Conservation (phyloP, 2,329 filamentous ascomycete species). For the Sporothrix luriei region DNA sequence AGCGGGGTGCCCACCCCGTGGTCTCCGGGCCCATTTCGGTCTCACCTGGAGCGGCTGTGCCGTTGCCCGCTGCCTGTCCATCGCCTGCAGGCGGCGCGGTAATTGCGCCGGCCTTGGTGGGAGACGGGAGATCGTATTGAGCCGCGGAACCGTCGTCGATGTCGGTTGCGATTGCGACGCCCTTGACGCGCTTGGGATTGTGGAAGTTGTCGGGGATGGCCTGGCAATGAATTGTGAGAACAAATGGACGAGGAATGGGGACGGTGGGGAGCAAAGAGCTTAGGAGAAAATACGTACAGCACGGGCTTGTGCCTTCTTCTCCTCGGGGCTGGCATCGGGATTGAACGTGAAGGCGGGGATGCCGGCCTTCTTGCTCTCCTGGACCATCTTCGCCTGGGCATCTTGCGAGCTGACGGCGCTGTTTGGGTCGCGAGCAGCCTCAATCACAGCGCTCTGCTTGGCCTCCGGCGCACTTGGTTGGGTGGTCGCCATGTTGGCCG, state of each 20-base stretch:
- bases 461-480: constrained; percentile 57
- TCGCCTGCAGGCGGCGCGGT: constrained; percentile 40
- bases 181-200: constrained; percentile 60
- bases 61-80: constrained; percentile 54
- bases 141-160: constrained; percentile 69
- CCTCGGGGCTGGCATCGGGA: constrained; percentile 76
- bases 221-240: constrained; percentile 45
- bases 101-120: constrained; percentile 70
- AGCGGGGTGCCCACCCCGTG: constrained; percentile 87
- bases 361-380: constrained; percentile 78
- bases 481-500: constrained; percentile 41
- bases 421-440: constrained; percentile 73
- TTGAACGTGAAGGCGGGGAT: constrained; percentile 82
- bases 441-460: constrained; percentile 78
- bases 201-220: constrained; percentile 66
- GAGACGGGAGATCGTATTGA: constrained; percentile 75
- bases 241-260: neutral
- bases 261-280: neutral
- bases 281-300: constrained; percentile 59
- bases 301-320: constrained; percentile 80
- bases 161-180: constrained; percentile 75
- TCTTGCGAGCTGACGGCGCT: constrained; percentile 68
- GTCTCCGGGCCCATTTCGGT: constrained; percentile 56
- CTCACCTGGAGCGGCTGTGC: constrained; percentile 56
- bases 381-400: constrained; percentile 72